Base-by-base conservation (phyloP, 2,329 filamentous ascomycete genomes). In the Epichloe elymi region DNA sequence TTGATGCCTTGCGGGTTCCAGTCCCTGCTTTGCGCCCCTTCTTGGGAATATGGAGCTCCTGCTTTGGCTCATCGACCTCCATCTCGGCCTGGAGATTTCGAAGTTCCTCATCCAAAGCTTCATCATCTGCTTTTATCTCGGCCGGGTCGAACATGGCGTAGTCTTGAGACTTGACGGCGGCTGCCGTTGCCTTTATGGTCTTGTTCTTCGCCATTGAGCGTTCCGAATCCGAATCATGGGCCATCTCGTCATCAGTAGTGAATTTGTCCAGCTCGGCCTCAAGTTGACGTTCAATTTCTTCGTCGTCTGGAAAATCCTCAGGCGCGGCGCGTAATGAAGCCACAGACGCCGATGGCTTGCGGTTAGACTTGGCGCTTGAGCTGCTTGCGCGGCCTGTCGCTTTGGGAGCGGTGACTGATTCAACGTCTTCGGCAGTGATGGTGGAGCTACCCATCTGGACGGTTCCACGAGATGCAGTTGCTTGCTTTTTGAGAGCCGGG, bases 281-380 rank as follows among this genome's bases (percentile, higher is more conserved):
- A 1, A 87, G 69, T 46, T 79, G 79, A 20, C 76, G 75, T 48
- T 87, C 80, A 38, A 86, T 75, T 55, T 85, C 82, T 1, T 80
- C 77, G 54, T 86, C 81, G 50, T 79, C 73, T 0, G 76, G 74
- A 11, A 77, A 65, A 4, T 65, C 65, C 15, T 67, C 66, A n/a
- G 70, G 60, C 5, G 68, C 63, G 3, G 60, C 62, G 37, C 62
- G 61, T 4, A 69, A 52, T 2, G 78, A 75, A 33, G 70, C 67
- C 36, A 72, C 74, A 1, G 78, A 76, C 36, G 74, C 72, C 2
- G 79, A 82, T 1, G 62, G 57, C 26, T 64, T 63, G 47, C 60
- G 60, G 11, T 58, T 56, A 7, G 59, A 57, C 49, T 70, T 69
- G 15, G 69, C 58, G 10, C 66, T 71, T 2, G 75, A 70, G 20